Conservation (phyloP, 2,329 filamentous ascomycete species). For the Penicillium aurantiogriseum region DNA sequence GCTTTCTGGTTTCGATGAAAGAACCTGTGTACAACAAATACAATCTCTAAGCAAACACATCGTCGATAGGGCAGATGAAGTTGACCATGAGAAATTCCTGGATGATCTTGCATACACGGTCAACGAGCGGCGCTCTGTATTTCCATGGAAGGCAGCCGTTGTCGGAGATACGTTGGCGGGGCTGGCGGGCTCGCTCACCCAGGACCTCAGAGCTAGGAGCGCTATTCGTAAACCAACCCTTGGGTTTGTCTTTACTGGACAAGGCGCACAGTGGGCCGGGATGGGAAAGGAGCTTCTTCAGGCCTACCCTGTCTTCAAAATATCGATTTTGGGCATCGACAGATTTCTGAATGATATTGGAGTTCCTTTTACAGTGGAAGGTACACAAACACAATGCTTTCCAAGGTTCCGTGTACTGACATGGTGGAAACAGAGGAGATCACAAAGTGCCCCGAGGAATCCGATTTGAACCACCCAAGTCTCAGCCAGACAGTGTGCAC, state of each 20-base stretch:
- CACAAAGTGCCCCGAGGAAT: background rate
- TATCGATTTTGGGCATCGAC: background rate
- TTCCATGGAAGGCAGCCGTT: conserved; percentile 20
- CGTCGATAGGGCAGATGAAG: background rate
- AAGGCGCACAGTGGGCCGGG: conserved; percentile 35
- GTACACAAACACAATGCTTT: background rate
- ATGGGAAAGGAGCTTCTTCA: conserved; percentile 34
- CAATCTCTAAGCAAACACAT: conserved; percentile 14
- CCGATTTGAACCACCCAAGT: conserved; percentile 13
- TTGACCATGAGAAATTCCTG: conserved; percentile 13
- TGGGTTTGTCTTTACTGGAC: conserved; percentile 35
- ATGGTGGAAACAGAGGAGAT: conserved; percentile 3
- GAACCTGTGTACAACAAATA: conserved; percentile 15
- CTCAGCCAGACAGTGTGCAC: conserved; percentile 24
- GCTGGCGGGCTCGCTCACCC: conserved; percentile 5
- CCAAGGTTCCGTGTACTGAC: background rate
- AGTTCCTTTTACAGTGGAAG: background rate
- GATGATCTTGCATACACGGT: conserved; percentile 25
- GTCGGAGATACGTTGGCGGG: conserved; percentile 3
- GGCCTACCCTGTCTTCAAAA: conserved; percentile 16
- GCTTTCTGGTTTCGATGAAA: conserved; percentile 27
- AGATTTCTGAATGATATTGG: background rate
- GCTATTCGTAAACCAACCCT: conserved; percentile 8
- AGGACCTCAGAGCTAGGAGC: conserved; percentile 4
- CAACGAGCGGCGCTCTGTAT: conserved; percentile 17